Base-by-base conservation (phyloP, 2,329 filamentous ascomycete species). In the Calonectria ilicicola region DNA sequence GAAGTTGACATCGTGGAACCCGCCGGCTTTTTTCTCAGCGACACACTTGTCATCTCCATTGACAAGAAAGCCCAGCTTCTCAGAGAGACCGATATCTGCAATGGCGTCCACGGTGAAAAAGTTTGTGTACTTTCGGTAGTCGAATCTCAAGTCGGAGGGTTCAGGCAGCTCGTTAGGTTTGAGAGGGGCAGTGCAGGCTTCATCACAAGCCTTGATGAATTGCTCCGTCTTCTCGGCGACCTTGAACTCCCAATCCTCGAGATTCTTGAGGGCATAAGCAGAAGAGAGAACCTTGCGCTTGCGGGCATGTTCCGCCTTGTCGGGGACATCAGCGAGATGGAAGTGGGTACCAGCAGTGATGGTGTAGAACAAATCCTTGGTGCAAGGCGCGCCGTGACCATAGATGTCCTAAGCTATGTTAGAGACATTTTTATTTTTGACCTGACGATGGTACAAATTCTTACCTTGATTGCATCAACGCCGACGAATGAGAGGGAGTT, bases 91-190 rank as follows among this genome's bases (percentile, higher is more conserved):
- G 77, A 91, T 91, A 68, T 90, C 87, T 21, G 87, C 88, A 65
- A 91, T 90, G 3, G 88, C 88, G 67, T 91, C 89, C 17, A 91
- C 82, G 0, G 87, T 88, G 78, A 90, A 90, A 81, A 89, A 89
- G 78, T 90, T 91, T 27, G 85, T 86, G 19, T 71, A 91, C 5
- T 83, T 82, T 7, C 88, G 85, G 67, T 87, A 88, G 75, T 91
- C 87, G n/a, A 91, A 81, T 0, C 83, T 87, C n/a, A 88, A 67
- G 65, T 89, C 87, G 26, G 81, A 77, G 0, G 82, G 74, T 7
- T 77, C 74, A 0, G 83, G 82, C 6, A 63, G 60, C 15, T 75
- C 74, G 1, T 72, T 74, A 10, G 81, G 73, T 7, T 81, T 79
- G 8, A 85, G 78, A 0, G 86, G 83, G 0, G 75, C 71, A 6